These are phyloP conservation scores for Oligophagozyma castellii DNA, from an alignment of 1,139 yeast genomes.

Conservation along the genomic window DNA sequence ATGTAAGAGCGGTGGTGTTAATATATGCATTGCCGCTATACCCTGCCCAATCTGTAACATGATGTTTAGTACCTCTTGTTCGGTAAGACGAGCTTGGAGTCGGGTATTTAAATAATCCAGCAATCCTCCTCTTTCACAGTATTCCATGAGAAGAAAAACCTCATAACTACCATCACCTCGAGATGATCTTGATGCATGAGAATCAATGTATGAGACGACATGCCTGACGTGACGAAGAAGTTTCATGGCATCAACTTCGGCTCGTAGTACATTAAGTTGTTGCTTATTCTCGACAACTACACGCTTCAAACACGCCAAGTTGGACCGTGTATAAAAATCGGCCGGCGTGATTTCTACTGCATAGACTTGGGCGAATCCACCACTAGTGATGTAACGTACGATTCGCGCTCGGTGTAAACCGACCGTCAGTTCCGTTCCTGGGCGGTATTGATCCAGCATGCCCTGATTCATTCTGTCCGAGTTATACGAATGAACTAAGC, in stretches of 20 bases:
- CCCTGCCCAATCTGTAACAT: constrained; percentile 57
- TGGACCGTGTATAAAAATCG: constrained; percentile 18
- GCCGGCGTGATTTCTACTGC: constrained; percentile 37
- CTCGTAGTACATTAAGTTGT: constrained; percentile 49
- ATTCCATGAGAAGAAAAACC: constrained; percentile 64
- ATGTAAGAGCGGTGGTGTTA: constrained; percentile 44
- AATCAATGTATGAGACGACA: constrained; percentile 58
- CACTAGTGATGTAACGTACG: constrained; percentile 23
- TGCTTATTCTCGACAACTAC: constrained; percentile 60
- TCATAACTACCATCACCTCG: constrained; percentile 40
- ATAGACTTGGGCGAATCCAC: constrained; percentile 49
- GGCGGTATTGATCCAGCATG: constrained; percentile 9
- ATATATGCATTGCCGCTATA: constrained; percentile 57
- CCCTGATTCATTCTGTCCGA: constrained; percentile 16
- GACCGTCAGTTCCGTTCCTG: constrained; percentile 18
- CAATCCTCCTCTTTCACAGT: constrained; percentile 56
- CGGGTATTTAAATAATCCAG: constrained; percentile 62
- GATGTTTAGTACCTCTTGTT: constrained; percentile 48
- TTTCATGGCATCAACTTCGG: constrained; percentile 71
- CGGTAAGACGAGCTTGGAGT: constrained; percentile 46
- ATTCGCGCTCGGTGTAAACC: constrained; percentile 25
- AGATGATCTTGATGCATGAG: constrained; percentile 56
- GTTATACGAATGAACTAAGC: no score
- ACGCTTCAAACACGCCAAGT: constrained; percentile 52
- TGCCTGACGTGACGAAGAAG: constrained; percentile 39